phyloP scores from a whole-genome alignment of 352 stramenopile species.

The Globisporangium radiosum region DNA sequence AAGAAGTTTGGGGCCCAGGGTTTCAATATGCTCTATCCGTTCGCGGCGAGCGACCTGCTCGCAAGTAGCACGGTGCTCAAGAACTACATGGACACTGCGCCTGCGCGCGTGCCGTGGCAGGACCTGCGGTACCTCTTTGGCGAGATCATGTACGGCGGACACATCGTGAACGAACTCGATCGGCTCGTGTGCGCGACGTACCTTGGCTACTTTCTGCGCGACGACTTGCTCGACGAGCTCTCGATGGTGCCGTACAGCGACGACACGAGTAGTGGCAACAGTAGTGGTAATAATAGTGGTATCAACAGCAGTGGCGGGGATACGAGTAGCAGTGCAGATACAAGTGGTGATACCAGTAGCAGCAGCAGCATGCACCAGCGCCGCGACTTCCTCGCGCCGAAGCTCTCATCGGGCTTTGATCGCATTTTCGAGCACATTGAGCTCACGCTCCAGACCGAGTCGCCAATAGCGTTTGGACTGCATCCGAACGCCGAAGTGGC shows the following conservation, averaged over 20 bases:
- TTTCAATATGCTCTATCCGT: slow-evolving; percentile 90
- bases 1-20: slow-evolving; percentile 89
- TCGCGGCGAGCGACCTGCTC: slow-evolving; percentile 81
- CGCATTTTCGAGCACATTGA: slow-evolving; percentile 89
- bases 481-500: slow-evolving; percentile 92
- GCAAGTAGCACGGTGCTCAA: slow-evolving; percentile 76
- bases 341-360: slow-evolving; percentile 8
- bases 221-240: slow-evolving; percentile 88
- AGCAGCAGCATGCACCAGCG: slow-evolving; percentile 21
- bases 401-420: slow-evolving; percentile 64
- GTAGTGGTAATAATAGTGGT: slow-evolving; percentile 3
- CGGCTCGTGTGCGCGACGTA: slow-evolving; percentile 79
- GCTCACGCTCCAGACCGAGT: slow-evolving; percentile 67
- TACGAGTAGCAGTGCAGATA: slow-evolving; percentile 4
- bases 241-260: slow-evolving; percentile 86
- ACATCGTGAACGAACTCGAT: slow-evolving; percentile 84
- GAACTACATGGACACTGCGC: slow-evolving; percentile 92
- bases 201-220: slow-evolving; percentile 81
- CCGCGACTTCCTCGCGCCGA: slow-evolving; percentile 65
- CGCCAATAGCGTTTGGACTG: slow-evolving; percentile 84
- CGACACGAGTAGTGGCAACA: slow-evolving; percentile 19
- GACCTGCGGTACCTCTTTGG: slow-evolving; percentile 87
- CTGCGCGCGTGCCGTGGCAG: slow-evolving; percentile 82
- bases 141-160: slow-evolving; percentile 87
- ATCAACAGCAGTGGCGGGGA: slow-evolving; percentile 15